A percentile compares a stretch with the other conserved stretches of the same genome.
Evolutionary conservation across 1,284 basidiomycete species (phyloP).

Genomic region (Vanrija sp.): DNA sequence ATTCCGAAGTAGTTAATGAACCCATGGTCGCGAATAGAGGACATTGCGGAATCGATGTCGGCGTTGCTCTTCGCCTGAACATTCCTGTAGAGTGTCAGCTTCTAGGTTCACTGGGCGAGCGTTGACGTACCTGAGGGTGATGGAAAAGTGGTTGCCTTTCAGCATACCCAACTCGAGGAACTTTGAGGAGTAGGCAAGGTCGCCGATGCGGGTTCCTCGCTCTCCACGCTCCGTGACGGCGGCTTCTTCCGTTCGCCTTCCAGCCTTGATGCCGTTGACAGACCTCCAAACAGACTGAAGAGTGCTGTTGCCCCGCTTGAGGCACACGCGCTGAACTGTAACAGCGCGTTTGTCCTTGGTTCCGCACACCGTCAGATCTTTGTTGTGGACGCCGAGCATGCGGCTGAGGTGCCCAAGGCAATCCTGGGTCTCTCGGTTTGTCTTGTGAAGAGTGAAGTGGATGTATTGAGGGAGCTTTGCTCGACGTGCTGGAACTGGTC

Average conservation of each 20-base stretch:
- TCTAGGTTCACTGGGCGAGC: neutral
- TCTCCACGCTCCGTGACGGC: conserved; percentile 72
- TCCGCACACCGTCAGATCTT: conserved; percentile 83
- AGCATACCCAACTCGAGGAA: conserved; percentile 88
- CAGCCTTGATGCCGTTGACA: conserved; percentile 61
- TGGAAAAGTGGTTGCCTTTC: conserved; percentile 92
- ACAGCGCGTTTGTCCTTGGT: conserved; percentile 99
- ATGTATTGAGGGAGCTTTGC: conserved; percentile 65
- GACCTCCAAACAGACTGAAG: conserved; percentile 80
- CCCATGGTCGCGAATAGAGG: conserved; percentile 74
- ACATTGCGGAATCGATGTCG: conserved; percentile 69
- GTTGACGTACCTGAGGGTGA: conserved; percentile 73
- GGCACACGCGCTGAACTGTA: conserved; percentile 85
- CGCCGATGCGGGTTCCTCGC: conserved; percentile 80
- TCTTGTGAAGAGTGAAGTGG: conserved; percentile 95
- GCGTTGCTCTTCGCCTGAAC: conserved; percentile 70
- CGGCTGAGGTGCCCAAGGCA: conserved; percentile 76
- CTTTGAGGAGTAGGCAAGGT: conserved; percentile 76
- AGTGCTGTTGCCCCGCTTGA: conserved; percentile 72
- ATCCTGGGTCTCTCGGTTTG: conserved; percentile 96
- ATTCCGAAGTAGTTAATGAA: conserved; percentile 99
- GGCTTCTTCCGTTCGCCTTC: conserved; percentile 58
- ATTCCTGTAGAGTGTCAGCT: conserved; percentile 56
- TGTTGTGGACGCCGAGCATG: conserved; percentile 66
- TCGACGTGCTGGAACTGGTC: conserved; percentile 11